Percentiles rank a stretch among this genome's conserved stretches.
Evolutionary conservation across 306 rosid genomes (phyloP).

Genomic region (Rubus idaeus): DNA sequence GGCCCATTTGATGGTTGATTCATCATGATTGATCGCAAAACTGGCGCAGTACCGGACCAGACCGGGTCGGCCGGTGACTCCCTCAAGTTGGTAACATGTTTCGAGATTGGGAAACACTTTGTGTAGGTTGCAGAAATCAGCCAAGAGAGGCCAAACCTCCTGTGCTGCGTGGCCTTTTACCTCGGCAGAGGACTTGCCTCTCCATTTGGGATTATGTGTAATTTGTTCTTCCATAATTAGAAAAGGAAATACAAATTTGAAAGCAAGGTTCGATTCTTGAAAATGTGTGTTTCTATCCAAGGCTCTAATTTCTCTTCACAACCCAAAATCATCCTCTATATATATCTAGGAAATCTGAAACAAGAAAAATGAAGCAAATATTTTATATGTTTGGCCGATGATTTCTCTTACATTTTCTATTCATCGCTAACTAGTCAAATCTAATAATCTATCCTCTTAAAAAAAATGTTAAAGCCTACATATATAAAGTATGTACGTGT

Average conservation of each 20-base stretch:
- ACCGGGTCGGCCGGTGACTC: slow-evolving; percentile 53
- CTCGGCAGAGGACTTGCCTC: neutral
- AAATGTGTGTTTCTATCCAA: neutral
- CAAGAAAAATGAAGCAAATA: no score
- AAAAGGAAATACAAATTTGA: neutral
- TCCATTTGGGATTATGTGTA: neutral
- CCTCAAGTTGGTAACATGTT: slow-evolving; percentile 51
- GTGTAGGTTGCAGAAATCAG: slow-evolving; percentile 69
- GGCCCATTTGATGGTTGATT: slow-evolving; percentile 39
- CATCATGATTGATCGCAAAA: neutral
- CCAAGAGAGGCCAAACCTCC: slow-evolving; percentile 41
- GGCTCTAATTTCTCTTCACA: neutral
- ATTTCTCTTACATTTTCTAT: no score
- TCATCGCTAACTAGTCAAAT: no score
- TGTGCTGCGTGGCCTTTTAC: neutral
- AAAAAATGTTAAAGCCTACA: no score
- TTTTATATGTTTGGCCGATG: no score
- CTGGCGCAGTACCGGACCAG: slow-evolving; percentile 51
- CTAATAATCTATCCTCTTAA: no score
- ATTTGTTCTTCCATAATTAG: neutral
- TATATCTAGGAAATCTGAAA: neutral
- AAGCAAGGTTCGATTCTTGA: neutral
- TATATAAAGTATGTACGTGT: no score
- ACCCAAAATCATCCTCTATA: neutral
- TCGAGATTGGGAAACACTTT: slow-evolving; percentile 45